Evolutionary conservation across 2,329 filamentous ascomycete species (phyloP), one percentile per base, ranked within the genome.

Genomic region (Claviceps spartinae): DNA sequence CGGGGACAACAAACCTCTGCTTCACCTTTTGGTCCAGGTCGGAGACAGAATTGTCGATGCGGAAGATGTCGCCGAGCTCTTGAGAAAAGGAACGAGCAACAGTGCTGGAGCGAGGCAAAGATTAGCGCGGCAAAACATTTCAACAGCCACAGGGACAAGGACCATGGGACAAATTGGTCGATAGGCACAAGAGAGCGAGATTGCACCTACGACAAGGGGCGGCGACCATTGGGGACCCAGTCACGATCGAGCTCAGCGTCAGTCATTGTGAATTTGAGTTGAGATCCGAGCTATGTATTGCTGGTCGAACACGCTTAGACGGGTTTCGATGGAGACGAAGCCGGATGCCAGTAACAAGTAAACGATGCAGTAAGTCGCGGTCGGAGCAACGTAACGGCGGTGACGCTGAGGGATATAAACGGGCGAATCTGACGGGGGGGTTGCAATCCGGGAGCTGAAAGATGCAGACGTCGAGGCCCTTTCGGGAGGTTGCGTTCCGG

Each of bases 41-140:
- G 62, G 84, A 80, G 54, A 93, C 65, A 59, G 83, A 84, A 67
- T 82, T 85, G 60, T 93, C 87, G 63, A 96, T 83, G 63, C 86
- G 85, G 73, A 96, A 96, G 60, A 94, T 85, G 65, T 88, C 85
- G 73, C 91, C 86, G 55, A 96, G 76, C 66, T 91, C 87, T 45
- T 82, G 75, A 54, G 88, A 91, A 71, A 96, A 95, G 64, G 85
- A 88, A 61, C 82, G 85, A 51, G 89, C 90, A 69, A 95, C 82
- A 55, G 87, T 93, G 57, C 90, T 95, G 69, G 47, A 56, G n/a
- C 6, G 9, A 20, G 47, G 8, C 38, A 16, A 50, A 22, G 14
- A 48, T 52, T 41, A 55, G 54, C 45, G 22, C 20, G 24, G 24
- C 20, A 34, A 2, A 5, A 22, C 14, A 3, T 16, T 24, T 5